Evolutionary conservation across 176 grass and related monocot species (phyloP).

Genomic region (Oropetium thomaeum): DNA sequence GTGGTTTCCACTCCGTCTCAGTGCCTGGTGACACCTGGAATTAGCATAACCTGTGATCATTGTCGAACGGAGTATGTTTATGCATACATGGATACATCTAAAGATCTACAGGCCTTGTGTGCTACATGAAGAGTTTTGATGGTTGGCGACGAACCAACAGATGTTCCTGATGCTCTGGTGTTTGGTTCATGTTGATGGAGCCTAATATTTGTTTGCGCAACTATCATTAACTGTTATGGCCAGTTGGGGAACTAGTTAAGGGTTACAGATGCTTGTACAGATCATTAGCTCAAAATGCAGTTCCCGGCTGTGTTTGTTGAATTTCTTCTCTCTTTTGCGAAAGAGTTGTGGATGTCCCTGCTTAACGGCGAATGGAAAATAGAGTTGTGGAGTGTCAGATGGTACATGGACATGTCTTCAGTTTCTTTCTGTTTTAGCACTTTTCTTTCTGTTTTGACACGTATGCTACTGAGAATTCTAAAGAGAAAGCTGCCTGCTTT

Average conservation of each 20-base stretch:
- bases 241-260: background rate
- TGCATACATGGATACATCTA: too few relatives aligned
- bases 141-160: background rate
- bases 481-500: too few relatives aligned
- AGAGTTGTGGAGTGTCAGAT: background rate
- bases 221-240: background rate
- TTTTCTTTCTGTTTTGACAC: too few relatives aligned
- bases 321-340: background rate
- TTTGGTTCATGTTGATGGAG: background rate
- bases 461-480: too few relatives aligned
- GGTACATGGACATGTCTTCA: background rate
- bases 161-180: background rate
- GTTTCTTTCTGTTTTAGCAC: too few relatives aligned
- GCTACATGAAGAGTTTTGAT: background rate
- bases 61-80: too few relatives aligned
- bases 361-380: background rate
- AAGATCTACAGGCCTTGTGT: background rate
- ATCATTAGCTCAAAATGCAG: background rate
- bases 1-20: constrained; percentile 18
- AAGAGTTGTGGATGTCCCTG: background rate
- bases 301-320: background rate
- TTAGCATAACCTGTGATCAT: too few relatives aligned
- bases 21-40: too few relatives aligned
- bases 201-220: background rate
- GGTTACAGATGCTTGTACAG: background rate